These are phyloP conservation scores for Penicillium sp. DNA, from an alignment of 2,329 filamentous ascomycete species.

Conservation along the genomic window DNA sequence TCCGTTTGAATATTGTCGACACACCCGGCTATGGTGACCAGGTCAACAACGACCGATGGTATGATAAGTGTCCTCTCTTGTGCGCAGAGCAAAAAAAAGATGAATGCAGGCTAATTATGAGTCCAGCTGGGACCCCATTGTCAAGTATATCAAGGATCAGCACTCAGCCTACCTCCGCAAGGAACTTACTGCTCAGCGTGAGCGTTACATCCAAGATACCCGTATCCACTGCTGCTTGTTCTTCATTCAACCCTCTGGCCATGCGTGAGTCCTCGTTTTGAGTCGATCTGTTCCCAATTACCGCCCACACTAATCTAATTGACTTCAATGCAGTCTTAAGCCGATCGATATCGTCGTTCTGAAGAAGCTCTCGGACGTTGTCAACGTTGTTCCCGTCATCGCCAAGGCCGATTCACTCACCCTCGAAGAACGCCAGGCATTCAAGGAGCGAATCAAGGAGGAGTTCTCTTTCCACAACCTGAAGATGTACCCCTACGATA, in stretches of 20 bases:
- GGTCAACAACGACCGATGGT: conserved; percentile 98
- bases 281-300: background rate
- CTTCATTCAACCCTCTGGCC: conserved; percentile 98
- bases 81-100: background rate
- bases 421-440: conserved; percentile 86
- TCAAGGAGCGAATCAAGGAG: conserved; percentile 99
- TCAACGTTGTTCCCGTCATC: conserved; percentile 98
- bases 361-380: conserved; percentile 98
- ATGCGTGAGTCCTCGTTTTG: conserved; percentile 55
- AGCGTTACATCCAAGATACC: conserved; percentile 98
- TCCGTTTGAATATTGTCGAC: conserved; percentile 97
- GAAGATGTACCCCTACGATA: conserved; percentile 99
- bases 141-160: conserved; percentile 99
- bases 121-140: conserved; percentile 87
- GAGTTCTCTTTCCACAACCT: conserved; percentile 99
- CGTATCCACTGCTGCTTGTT: conserved; percentile 99
- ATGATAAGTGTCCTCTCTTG: conserved; percentile 14
- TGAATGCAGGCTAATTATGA: conserved; percentile 20
- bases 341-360: conserved; percentile 98
- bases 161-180: conserved; percentile 98
- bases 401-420: conserved; percentile 97
- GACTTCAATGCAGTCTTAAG: conserved; percentile 59
- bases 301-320: background rate
- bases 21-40: conserved; percentile 97
- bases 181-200: conserved; percentile 97